phyloP scores from a whole-genome alignment of 495 filamentous ascomycete genomes.

The Alectoria sarmentosa region DNA sequence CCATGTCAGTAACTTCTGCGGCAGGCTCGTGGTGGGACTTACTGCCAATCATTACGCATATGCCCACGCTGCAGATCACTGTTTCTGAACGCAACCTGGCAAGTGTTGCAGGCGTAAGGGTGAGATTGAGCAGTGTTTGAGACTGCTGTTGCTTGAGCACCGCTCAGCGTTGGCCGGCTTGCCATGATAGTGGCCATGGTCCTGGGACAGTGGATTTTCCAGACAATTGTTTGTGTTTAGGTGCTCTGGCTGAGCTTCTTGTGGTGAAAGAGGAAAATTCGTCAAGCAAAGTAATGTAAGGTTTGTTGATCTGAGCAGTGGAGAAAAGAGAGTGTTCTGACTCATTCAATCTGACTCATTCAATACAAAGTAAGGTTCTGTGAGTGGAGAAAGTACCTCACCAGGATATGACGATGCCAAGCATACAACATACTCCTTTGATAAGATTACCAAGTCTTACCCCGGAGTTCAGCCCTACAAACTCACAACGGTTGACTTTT shows the following conservation, averaged over 20 bases:
- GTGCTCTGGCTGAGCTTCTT: background rate
- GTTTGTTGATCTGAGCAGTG: background rate
- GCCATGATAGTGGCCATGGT: constrained; percentile 49
- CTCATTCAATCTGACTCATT: background rate
- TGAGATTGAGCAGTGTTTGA: constrained; percentile 48
- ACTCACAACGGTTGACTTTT: background rate
- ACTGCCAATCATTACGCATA: constrained; percentile 99
- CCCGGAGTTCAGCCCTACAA: constrained; percentile 7
- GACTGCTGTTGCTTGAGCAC: constrained; percentile 30
- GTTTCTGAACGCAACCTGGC: constrained; percentile 90
- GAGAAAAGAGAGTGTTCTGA: background rate
- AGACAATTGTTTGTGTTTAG: background rate
- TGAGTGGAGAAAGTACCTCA: background rate
- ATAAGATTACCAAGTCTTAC: background rate
- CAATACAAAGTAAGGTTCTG: background rate
- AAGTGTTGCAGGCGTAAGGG: constrained; percentile 96
- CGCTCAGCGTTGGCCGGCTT: constrained; percentile 26
- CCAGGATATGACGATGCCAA: constrained; percentile 3
- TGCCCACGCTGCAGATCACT: constrained; percentile 89
- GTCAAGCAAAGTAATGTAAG: background rate
- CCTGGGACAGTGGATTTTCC: background rate
- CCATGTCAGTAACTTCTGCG: constrained; percentile 14
- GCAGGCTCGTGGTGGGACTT: constrained; percentile 36
- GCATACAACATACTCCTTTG: background rate
- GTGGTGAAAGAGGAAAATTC: background rate